Base-by-base conservation (phyloP, 2,329 filamentous ascomycete genomes). In the Talaromyces sp. region DNA sequence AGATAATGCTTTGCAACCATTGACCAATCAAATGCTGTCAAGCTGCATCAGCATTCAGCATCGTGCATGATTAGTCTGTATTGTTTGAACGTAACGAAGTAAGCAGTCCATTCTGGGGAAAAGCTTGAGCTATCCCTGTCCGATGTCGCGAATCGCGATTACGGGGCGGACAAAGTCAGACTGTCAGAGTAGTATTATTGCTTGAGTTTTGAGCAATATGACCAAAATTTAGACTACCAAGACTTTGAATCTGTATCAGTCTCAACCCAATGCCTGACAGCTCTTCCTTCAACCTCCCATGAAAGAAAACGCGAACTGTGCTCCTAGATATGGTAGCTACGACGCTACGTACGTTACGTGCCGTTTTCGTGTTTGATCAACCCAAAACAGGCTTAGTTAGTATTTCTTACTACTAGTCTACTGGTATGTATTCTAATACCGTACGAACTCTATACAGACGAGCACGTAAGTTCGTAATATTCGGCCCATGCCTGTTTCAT, bases 401-500 rank as follows among this genome's bases (percentile, higher is more conserved):
- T 21, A 15, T 31, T 17, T 7, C n/a, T n/a, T n/a, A n/a, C n/a
- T n/a, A n/a, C n/a, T n/a, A n/a, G n/a, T n/a, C n/a, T n/a, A n/a
- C n/a, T n/a, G n/a, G n/a, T n/a, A n/a, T n/a, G n/a, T n/a, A n/a
- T n/a, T n/a, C n/a, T n/a, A n/a, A n/a, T 40, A 45, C 22, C 22
- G 41, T 45, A 45, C 41, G 41, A 28, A 31, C 41, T 28, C 2
- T 3, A n/a, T 45, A 1, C 13, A 7, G 4, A n/a, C 25, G 25
- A 28, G 7, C 7, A n/a, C n/a, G 7, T n/a, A n/a, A 10, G 28
- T 10, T 3, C 9, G 45, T 40, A 53, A 40, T 36, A 40, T 39
- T 40, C 50, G 28, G 50, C 50, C n/a, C 50, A 53, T 53, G 50
- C 36, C 33, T 53, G 50, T 53, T 53, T 53, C 50, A 53, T 40